These are phyloP conservation scores for Terfezia boudieri DNA, from an alignment of 495 filamentous ascomycete genomes.

Conservation along the genomic window DNA sequence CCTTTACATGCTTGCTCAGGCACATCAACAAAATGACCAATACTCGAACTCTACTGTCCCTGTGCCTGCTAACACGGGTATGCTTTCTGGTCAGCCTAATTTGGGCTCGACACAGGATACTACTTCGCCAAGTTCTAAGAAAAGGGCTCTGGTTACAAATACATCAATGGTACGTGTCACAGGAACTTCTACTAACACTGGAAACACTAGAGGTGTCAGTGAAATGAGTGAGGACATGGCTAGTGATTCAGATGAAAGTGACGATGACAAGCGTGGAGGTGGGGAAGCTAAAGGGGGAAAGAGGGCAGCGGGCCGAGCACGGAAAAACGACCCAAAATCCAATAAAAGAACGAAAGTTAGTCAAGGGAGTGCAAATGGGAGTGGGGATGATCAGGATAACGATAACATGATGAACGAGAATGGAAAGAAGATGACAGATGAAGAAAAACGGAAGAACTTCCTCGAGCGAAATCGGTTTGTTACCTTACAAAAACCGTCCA, in stretches of 20 bases:
- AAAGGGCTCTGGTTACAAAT: not conserved
- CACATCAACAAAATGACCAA: constrained; percentile 30
- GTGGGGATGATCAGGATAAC: constrained; percentile 30
- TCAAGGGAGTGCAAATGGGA: constrained; percentile 19
- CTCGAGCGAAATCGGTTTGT: constrained; percentile 84
- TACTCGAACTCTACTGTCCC: constrained; percentile 30
- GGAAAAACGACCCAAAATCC: constrained; percentile 37
- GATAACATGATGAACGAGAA: constrained; percentile 35
- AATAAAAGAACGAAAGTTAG: constrained; percentile 39
- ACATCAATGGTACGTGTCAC: not conserved
- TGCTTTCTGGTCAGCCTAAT: not conserved
- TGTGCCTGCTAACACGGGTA: constrained; percentile 16
- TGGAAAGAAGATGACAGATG: constrained; percentile 89
- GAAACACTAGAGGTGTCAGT: constrained; percentile 31
- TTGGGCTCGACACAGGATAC: not conserved
- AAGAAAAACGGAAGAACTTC: constrained; percentile 97
- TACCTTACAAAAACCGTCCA: not conserved
- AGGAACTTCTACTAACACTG: not conserved
- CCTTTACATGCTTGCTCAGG: constrained; percentile 71
- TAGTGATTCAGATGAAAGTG: constrained; percentile 51
- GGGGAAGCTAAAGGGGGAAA: constrained; percentile 16
- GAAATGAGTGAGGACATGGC: constrained; percentile 41
- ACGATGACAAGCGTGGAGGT: constrained; percentile 29
- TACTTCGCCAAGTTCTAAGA: not conserved
- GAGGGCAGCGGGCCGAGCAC: constrained; percentile 37